These are phyloP conservation scores for Syzygium oleosum DNA, from an alignment of 345 rosid species.

Conservation along the genomic window DNA sequence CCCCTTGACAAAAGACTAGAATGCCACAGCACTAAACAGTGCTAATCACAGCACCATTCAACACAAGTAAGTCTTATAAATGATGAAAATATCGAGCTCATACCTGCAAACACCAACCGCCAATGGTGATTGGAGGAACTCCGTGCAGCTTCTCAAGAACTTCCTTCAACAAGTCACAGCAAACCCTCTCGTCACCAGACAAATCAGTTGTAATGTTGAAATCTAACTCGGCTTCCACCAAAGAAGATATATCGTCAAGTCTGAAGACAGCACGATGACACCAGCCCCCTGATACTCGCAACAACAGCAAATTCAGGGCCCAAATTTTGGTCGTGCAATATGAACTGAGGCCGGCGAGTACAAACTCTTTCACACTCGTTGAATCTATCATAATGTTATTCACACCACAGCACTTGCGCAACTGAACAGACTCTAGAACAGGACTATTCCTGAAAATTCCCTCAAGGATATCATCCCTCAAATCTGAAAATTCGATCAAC, in stretches of 20 bases:
- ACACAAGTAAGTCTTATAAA: too few relatives aligned
- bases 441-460: neutral
- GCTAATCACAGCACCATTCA: neutral
- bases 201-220: neutral
- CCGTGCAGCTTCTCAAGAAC: neutral
- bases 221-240: neutral
- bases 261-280: too few relatives aligned
- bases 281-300: neutral
- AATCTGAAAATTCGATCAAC: neutral
- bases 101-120: neutral
- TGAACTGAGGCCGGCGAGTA: neutral
- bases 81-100: neutral
- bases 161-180: neutral
- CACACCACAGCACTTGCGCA: neutral
- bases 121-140: neutral
- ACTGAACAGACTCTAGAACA: neutral
- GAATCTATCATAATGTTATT: neutral
- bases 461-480: neutral
- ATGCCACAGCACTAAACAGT: neutral
- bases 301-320: neutral
- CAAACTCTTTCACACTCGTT: neutral
- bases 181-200: neutral
- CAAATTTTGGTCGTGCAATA: neutral
- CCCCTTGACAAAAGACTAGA: too few relatives aligned
- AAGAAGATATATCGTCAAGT: neutral